These are phyloP conservation scores for Aspergillus heteromorphus DNA, from an alignment of 495 filamentous ascomycete species.

Conservation along the genomic window DNA sequence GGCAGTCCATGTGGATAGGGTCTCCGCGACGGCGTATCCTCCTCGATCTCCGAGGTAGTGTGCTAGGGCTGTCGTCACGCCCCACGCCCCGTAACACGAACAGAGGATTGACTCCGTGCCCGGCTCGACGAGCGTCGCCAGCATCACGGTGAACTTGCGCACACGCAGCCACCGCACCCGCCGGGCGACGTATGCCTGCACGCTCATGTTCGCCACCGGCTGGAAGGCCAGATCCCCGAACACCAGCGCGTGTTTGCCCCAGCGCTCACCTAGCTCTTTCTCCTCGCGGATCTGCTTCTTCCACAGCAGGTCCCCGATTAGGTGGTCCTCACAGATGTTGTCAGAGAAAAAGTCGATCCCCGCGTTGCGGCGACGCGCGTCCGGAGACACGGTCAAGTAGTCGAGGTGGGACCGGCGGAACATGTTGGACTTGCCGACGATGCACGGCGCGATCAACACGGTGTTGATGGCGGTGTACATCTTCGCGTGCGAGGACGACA, in stretches of 20 bases:
- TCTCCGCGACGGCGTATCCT: slow-evolving; percentile 24
- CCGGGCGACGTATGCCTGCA: slow-evolving; percentile 72
- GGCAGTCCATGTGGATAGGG: slow-evolving; percentile 58
- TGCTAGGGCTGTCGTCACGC: slow-evolving; percentile 62
- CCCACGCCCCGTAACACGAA: slow-evolving; percentile 73
- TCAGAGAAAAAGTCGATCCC: slow-evolving; percentile 90
- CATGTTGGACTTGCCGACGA: slow-evolving; percentile 97
- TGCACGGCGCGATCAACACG: slow-evolving; percentile 82
- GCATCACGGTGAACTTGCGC: slow-evolving; percentile 85
- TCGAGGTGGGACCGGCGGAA: slow-evolving; percentile 90
- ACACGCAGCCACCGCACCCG: slow-evolving; percentile 89
- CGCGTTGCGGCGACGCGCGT: slow-evolving; percentile 35
- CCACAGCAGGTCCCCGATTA: slow-evolving; percentile 92
- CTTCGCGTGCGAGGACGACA: slow-evolving; percentile 91
- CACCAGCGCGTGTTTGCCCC: slow-evolving; percentile 75
- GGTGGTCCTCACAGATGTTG: slow-evolving; percentile 97
- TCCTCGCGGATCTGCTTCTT: slow-evolving; percentile 47
- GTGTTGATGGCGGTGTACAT: slow-evolving; percentile 99
- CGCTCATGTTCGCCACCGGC: slow-evolving; percentile 76
- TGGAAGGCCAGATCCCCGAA: slow-evolving; percentile 85
- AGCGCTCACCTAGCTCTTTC: slow-evolving; percentile 37
- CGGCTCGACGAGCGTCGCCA: slow-evolving; percentile 90
- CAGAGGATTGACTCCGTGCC: slow-evolving; percentile 88
- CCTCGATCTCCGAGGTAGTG: slow-evolving; percentile 50
- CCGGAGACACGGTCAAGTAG: slow-evolving; percentile 56